A percentile compares a stretch with the other conserved stretches of the same genome.
phyloP scores from a whole-genome alignment of 1,139 yeast species.

The Pichia terricola region DNA sequence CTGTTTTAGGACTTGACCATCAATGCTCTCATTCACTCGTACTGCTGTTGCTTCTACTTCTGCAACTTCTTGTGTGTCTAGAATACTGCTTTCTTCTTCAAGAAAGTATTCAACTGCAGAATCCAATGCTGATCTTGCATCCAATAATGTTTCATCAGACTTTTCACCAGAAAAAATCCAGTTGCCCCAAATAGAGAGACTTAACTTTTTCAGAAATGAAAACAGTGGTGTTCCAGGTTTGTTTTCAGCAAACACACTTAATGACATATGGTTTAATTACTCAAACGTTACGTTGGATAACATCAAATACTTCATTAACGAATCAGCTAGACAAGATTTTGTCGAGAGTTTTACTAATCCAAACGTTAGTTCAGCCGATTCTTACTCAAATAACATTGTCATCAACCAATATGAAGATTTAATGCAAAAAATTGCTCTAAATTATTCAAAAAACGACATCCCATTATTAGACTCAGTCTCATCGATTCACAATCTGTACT shows the following conservation, averaged over 20 bases:
- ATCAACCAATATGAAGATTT: slow-evolving; percentile 28
- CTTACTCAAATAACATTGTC: slow-evolving; percentile 19
- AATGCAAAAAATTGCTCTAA: slow-evolving; percentile 35
- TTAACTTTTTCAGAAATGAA: slow-evolving; percentile 10
- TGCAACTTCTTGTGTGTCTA: too few relatives aligned
- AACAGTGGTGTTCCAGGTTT: slow-evolving; percentile 33
- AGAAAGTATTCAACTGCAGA: too few relatives aligned
- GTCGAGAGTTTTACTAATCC: slow-evolving; percentile 18
- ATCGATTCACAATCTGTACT: slow-evolving; percentile 47
- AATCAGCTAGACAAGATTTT: slow-evolving; percentile 18
- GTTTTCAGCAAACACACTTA: slow-evolving; percentile 40
- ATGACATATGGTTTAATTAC: slow-evolving; percentile 53
- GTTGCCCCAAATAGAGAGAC: slow-evolving; percentile 17
- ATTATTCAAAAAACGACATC: slow-evolving; percentile 21
- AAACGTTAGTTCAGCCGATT: slow-evolving; percentile 2
- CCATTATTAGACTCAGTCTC: slow-evolving; percentile 50
- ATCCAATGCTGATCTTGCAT: too few relatives aligned
- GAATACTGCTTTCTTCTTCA: too few relatives aligned
- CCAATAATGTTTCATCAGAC: too few relatives aligned
- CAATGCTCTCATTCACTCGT: too few relatives aligned
- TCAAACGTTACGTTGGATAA: slow-evolving; percentile 38
- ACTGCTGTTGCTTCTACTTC: too few relatives aligned
- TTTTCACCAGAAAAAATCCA: slow-evolving; percentile 6
- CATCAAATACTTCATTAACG: slow-evolving; percentile 30
- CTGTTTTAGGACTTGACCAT: too few relatives aligned